Base-by-base conservation (phyloP, 805 yeast genomes). In the Jamesozyma hellenica region DNA sequence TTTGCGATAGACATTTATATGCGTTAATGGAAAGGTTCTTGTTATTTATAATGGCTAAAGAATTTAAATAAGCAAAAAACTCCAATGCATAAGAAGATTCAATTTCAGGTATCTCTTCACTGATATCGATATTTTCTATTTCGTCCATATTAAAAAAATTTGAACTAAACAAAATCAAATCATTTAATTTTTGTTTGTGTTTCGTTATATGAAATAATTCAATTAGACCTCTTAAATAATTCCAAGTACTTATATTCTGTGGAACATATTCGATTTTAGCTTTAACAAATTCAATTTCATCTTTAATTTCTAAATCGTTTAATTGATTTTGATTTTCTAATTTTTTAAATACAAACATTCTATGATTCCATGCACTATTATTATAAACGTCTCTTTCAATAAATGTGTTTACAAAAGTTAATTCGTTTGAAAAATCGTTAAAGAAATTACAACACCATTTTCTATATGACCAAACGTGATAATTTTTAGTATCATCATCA, bases 391-490 rank as follows among this genome's bases (percentile, higher is more conserved):
- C 98, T 8, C 63, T 52, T 2, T 59, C 58, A 3, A 90, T 58
- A 50, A 73, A 61, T 17, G 45, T 41, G 4, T 70, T 66, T 0
- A 75, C 70, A 53, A 74, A 81, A 5, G 52, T 53, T 13, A 77
- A 45, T 53, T 86, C 94, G 28, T 60, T 56, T 0, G 54, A 51
- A 49, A 63, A 77, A 31, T 75, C 64, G 1, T 66, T 56, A 46
- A 79, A 80, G 48, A 66, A 66, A 28, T 69, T 66, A 9, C 82
- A 79, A 17, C 84, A 62, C 96, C 96, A 88, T 50, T 82, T 82
- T 38, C 90, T 65, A 51, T 87, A 85, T 1, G 95, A 75, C 97
- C 98, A 92, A 5, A 88, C 96, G 52, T 92, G 98, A 60, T 92
- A 94, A 64, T 92, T 92, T 55, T 92, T 92, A 4, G 79, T 58